Evolutionary conservation across 2,329 filamentous ascomycete genomes (phyloP).

Genomic region (Lachnellula hyalina): DNA sequence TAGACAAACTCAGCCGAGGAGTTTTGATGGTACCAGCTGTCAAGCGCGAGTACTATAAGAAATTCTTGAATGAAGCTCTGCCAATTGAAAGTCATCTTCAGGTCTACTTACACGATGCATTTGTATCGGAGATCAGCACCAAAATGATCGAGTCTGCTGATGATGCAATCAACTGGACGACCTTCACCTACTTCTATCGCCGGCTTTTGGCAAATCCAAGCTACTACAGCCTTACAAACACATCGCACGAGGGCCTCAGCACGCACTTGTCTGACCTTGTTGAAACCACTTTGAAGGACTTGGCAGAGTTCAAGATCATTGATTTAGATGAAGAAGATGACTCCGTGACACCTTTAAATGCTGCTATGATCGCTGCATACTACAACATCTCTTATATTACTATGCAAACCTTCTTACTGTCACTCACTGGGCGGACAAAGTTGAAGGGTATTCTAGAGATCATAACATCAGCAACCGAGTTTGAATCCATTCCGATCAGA

Average conservation of each 20-base stretch:
- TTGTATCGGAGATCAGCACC: conserved; percentile 94
- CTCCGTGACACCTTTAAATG: conserved; percentile 80
- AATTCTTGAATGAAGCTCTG: conserved; percentile 93
- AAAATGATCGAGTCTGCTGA: conserved; percentile 94
- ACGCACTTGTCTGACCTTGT: conserved; percentile 91
- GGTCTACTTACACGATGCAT: conserved; percentile 87
- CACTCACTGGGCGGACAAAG: conserved; percentile 81
- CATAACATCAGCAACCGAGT: conserved; percentile 92
- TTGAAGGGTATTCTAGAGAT: conserved; percentile 97
- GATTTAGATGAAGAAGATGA: conserved; percentile 94
- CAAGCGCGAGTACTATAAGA: conserved; percentile 97
- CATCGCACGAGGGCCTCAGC: conserved; percentile 88
- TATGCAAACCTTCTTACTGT: conserved; percentile 97
- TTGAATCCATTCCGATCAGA: conserved; percentile 89
- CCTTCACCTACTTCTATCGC: conserved; percentile 97
- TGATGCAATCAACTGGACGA: conserved; percentile 97
- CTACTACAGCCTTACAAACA: conserved; percentile 86
- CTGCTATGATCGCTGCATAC: conserved; percentile 96
- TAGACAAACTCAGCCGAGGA: conserved; percentile 77
- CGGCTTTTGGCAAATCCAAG: conserved; percentile 91
- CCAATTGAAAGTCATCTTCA: conserved; percentile 94
- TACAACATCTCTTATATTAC: conserved; percentile 99
- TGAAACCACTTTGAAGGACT: conserved; percentile 84
- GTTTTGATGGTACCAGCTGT: conserved; percentile 95
- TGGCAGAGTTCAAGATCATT: conserved; percentile 90